These are phyloP conservation scores for Calonectria pauciramosa DNA, from an alignment of 2,329 filamentous ascomycete species.

Conservation along the genomic window DNA sequence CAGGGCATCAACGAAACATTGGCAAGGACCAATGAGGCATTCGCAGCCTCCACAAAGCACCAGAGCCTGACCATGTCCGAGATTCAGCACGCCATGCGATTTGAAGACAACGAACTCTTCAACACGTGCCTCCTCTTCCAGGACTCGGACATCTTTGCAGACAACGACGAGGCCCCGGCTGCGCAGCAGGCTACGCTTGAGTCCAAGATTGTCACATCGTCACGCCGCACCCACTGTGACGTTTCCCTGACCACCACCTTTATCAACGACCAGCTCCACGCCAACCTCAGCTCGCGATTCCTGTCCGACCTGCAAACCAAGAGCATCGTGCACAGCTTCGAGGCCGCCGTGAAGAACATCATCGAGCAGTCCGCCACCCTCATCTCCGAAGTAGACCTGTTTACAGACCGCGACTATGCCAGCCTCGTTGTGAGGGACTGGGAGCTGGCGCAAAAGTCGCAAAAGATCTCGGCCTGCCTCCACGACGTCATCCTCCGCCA, in stretches of 20 bases:
- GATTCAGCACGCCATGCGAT: constrained; percentile 61
- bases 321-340: constrained; percentile 67
- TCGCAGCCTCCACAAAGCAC: constrained; percentile 45
- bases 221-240: constrained; percentile 60
- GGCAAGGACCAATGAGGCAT: constrained; percentile 47
- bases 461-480: constrained; percentile 57
- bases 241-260: constrained; percentile 62
- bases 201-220: constrained; percentile 35
- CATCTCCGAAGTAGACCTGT: constrained; percentile 64
- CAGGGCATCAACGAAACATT: constrained; percentile 52
- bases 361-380: constrained; percentile 56
- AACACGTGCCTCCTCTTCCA: constrained; percentile 66
- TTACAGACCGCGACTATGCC: constrained; percentile 68
- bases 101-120: constrained; percentile 60
- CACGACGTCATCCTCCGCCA: constrained; percentile 61
- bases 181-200: background rate
- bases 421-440: constrained; percentile 68
- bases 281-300: constrained; percentile 60
- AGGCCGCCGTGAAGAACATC: constrained; percentile 63
- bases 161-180: background rate
- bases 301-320: constrained; percentile 59
- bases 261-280: constrained; percentile 55
- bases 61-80: constrained; percentile 62
- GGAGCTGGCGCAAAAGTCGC: constrained; percentile 54
- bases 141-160: constrained; percentile 49